A percentile compares a stretch with the other conserved stretches of the same genome.
Evolutionary conservation across 129 eudicot species (phyloP).

Genomic region (Arctium lappa): DNA sequence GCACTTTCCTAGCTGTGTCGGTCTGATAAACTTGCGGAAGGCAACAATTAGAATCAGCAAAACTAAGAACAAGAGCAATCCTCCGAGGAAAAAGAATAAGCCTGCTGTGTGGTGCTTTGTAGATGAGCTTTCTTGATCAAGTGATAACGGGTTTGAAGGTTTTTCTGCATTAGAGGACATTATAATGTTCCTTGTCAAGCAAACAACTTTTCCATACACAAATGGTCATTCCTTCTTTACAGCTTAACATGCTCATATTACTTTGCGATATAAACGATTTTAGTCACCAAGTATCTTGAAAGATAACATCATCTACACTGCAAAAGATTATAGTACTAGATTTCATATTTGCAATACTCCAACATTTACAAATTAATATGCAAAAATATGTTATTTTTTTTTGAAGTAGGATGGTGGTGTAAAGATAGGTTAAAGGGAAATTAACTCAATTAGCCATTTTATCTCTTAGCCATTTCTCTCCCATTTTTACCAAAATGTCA

Average conservation of each 20-base stretch:
- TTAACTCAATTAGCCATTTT: too few species aligned
- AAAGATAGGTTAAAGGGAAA: not conserved
- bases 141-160: not conserved
- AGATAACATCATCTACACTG: not conserved
- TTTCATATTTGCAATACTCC: not conserved
- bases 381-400: not conserved
- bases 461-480: too few species aligned
- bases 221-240: not conserved
- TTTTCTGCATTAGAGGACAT: slow-evolving; percentile 18
- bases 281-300: not conserved
- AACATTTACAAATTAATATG: not conserved
- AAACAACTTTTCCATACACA: not conserved
- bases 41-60: slow-evolving; percentile 38
- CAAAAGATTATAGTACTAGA: not conserved
- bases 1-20: slow-evolving; percentile 24
- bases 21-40: slow-evolving; percentile 37
- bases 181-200: not conserved
- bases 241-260: slow-evolving; percentile 7
- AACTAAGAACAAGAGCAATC: slow-evolving; percentile 36
- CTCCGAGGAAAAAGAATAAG: slow-evolving; percentile 54
- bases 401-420: not conserved
- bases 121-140: slow-evolving; percentile 20
- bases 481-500: too few species aligned
- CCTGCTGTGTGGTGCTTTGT: slow-evolving; percentile 25
- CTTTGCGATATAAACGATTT: not conserved